Percentiles rank a stretch among this genome's conserved stretches.
Conservation (phyloP, 495 filamentous ascomycete species). For the Annulohypoxylon stygium region DNA sequence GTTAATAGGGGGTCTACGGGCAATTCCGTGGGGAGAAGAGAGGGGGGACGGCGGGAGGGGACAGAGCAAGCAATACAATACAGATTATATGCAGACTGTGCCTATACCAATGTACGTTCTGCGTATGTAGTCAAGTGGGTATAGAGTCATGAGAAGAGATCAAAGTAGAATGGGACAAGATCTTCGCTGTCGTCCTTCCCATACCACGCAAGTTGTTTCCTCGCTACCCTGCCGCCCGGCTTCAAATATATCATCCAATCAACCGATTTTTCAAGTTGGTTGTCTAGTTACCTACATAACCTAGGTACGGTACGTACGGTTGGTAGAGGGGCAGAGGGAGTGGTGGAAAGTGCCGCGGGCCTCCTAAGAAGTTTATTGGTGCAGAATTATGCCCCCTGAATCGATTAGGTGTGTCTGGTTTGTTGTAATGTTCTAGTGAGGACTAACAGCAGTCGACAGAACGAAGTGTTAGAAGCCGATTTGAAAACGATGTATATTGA, state of each 20-base stretch:
- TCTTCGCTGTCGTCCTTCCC: constrained; percentile 24
- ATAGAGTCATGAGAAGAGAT: not conserved
- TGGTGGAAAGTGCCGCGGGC: not conserved
- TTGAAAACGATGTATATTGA: not conserved
- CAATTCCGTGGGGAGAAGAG: not conserved
- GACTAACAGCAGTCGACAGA: not conserved
- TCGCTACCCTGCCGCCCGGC: constrained; percentile 17
- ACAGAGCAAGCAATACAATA: not conserved
- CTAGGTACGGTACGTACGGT: not conserved
- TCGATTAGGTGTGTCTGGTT: not conserved
- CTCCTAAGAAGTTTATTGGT: constrained; percentile 4
- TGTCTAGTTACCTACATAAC: not conserved
- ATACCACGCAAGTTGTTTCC: constrained; percentile 23
- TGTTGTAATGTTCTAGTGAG: not conserved
- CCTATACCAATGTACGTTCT: not conserved
- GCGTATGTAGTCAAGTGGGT: constrained; percentile 10
- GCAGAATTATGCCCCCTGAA: constrained; percentile 1
- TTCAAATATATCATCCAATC: constrained; percentile 9
- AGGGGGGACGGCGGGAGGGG: not conserved
- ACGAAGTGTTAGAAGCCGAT: not conserved
- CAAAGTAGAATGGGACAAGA: constrained; percentile 1
- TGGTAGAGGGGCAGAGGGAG: not conserved
- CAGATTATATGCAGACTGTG: not conserved
- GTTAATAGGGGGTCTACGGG: constrained; percentile 1
- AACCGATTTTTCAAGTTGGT: not conserved